Evolutionary conservation across 305 asterid species (phyloP).

Genomic region (Fraxinus ornus): DNA sequence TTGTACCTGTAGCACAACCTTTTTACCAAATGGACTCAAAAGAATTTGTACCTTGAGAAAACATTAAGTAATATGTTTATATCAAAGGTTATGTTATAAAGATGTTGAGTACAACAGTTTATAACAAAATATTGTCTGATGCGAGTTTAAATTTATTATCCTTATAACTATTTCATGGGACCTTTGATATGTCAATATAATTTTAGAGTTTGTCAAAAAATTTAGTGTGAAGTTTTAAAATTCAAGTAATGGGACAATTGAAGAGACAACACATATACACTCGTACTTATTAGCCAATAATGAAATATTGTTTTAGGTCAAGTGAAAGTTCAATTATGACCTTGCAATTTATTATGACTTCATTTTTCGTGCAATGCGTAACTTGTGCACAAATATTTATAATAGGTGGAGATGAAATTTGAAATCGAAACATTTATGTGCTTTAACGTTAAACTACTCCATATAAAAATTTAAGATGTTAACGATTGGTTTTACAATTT

Average conservation of each 20-base stretch:
- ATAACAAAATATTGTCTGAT: neutral
- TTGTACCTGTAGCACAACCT: no score
- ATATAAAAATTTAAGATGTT: neutral
- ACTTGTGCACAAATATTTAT: neutral
- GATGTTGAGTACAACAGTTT: neutral
- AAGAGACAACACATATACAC: neutral
- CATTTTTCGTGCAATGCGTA: neutral
- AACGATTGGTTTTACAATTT: neutral
- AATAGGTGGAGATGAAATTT: neutral
- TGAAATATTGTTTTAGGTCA: neutral
- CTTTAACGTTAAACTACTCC: neutral
- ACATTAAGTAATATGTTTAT: neutral
- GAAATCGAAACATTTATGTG: neutral
- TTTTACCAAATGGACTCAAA: neutral
- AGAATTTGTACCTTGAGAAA: neutral
- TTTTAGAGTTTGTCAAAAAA: no score
- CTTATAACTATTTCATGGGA: neutral
- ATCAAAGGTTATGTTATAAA: neutral
- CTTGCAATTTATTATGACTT: neutral
- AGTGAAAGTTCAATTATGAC: neutral
- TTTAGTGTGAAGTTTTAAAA: neutral
- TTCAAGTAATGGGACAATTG: neutral
- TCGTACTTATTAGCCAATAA: neutral
- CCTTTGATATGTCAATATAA: neutral
- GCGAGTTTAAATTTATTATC: neutral